Conservation (phyloP, 78 protist species). For the Speleostelium caveatum region DNA sequence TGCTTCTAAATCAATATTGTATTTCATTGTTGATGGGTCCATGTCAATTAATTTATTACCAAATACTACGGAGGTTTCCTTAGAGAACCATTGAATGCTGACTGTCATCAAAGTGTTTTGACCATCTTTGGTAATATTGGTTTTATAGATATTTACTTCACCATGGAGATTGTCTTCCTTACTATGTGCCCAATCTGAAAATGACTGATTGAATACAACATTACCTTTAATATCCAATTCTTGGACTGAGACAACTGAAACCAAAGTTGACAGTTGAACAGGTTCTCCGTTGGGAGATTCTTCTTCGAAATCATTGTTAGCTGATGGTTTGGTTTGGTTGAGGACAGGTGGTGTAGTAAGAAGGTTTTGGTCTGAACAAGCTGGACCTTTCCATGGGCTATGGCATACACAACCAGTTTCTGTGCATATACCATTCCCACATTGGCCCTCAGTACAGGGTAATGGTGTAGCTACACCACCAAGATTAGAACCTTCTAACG, state of each 20-base stretch:
- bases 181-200: neutral
- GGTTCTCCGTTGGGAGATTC: neutral
- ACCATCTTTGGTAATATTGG: neutral
- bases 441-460: too few relatives aligned
- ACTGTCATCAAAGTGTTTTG: neutral
- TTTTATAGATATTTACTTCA: neutral
- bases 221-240: neutral
- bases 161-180: neutral
- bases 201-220: neutral
- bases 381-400: constrained; percentile 1
- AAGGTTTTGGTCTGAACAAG: neutral
- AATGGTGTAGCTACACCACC: neutral
- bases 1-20: neutral
- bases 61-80: constrained; percentile 3
- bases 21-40: constrained; percentile 25
- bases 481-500: neutral
- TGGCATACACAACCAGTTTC: neutral
- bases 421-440: neutral
- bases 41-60: neutral
- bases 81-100: neutral
- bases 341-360: neutral
- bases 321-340: neutral
- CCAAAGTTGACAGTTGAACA: neutral
- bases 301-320: neutral
- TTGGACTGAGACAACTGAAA: neutral